Base-by-base conservation (phyloP, 148 eudicot species). In the Vaccinium corymbosum region DNA sequence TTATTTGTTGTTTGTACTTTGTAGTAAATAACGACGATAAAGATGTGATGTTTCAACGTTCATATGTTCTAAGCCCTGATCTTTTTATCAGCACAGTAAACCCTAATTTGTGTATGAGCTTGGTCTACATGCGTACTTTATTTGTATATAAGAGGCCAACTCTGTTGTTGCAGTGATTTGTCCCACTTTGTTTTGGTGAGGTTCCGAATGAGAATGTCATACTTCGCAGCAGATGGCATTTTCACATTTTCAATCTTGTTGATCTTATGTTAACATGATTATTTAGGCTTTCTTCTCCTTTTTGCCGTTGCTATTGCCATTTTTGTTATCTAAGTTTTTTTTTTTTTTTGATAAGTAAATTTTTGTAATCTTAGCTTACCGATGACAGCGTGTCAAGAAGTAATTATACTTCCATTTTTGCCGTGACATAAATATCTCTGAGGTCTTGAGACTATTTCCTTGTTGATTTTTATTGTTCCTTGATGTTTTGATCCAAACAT, bases 391-490 rank as follows among this genome's bases (percentile, higher is more conserved):
- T 52, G 11, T 78, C 38, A 42, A 32, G 3, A 10, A 59, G 22
- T 56, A 19, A 10, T 79, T 3, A 61, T 22, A 48, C 75, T 46
- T 15, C 83, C 10, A 10, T 51, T 48, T 48, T 57, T 80, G 17
- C 12, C 17, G 13, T 80, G 52, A 49, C 61, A 4, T 42, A 14
- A 12, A n/a, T 59, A 50, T 80, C 16, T 27, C 22, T 8, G 38
- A 48, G 56, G 57, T 80, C 5, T 66, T 81, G 12, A 1, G 35
- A 61, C 16, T 35, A 64, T 61, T 0, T 35, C 10, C 15, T 19
- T 22, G 46, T 78, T 20, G 55, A n/a, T 80, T 79, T 76, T 1
- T 17, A n/a, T 73, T 76, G 20, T 73, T 74, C n/a, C 59, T 52
- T 22, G 64, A 22, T 72, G 38, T 6, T 76, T 64, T 80, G 66